Evolutionary conservation across 192 early-diverging fungal species (phyloP), one percentile per base, ranked within the genome.

Genomic region (Piromyces finnis): DNA sequence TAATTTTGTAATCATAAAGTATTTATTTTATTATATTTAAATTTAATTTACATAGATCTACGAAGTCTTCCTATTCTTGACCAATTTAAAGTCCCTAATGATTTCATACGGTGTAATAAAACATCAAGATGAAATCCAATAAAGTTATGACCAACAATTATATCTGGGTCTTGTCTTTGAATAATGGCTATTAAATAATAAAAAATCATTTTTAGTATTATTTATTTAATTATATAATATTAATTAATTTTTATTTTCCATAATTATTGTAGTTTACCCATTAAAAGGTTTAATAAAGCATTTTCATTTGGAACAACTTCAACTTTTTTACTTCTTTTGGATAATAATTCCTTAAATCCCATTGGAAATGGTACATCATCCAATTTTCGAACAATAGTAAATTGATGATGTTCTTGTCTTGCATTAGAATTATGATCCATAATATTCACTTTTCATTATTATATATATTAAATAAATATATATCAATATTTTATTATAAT

Each of bases 121-220:
- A 98, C 92, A 81, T 96, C 95, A 32, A 99, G 86, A 82, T 95
- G 94, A 83, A 97, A 97, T 17, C 96, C 96, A 80, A 94, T 89
- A 87, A 99, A 95, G 81, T 98, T 98, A 88, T 99, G 98, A 26
- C 96, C 95, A 14, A 97, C 93, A 80, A 99, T 85, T 0, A 99
- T 87, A 86, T 99, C 98, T 0, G 98, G 96, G 81, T 99, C 98
- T 16, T 84, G 35, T 28, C 84, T 84, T 59, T 94, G 89, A 51
- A 99, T 88, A 14, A 88, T 87, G 16, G 94, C 95, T 85, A 82
- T 32, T 78, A 28, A 78, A 32, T 32, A 32, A 32, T 32, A 32
- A 32, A 32, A 32, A 32, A 32, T n/a, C n/a, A n/a, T n/a, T n/a
- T n/a, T n/a, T n/a, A n/a, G n/a, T n/a, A n/a, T n/a, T n/a, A n/a